Base-by-base conservation (phyloP, 306 rosid genomes). In the Prunus padus region DNA sequence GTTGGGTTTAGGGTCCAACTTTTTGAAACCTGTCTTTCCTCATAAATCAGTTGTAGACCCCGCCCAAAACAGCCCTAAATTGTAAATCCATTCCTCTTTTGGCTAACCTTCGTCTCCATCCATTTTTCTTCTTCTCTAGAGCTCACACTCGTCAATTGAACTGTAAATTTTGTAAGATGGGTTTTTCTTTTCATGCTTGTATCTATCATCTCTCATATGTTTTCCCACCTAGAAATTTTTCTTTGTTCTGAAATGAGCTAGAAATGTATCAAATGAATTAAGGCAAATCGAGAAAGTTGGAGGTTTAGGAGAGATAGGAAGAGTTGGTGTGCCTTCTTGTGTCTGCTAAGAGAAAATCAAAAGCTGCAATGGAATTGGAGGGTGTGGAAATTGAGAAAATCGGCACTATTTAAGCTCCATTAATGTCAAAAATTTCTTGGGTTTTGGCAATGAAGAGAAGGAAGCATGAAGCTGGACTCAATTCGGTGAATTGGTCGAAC, bases 151-250 rank as follows among this genome's bases (percentile, higher is more conserved):
- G 80, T 92, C 99, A 40, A 95, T 89, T 62, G 97, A 89, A 26
- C 90, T 88, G 87, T 96, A 96, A 47, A 92, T 95, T 47, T 88
- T 69, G 56, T 95, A 92, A 16, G 97, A 90, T 3, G 92, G 93
- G 73, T 33, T 85, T 22, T 80, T 69, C 50, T 51, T 19, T 11
- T 77, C 50, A 67, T 33, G 19, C 45, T 19, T 76, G 45, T 70
- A 67, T 33, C 76, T 80, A n/a, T 79, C 75, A 18, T 82, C 86
- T 68, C 77, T 77, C 11, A 3, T 75, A 71, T 71, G 12, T 59
- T 82, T 68, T 84, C 76, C 44, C 61, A 15, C 65, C 76, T 63
- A 61, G 85, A 79, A 94, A 87, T 92, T 45, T 84, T 84, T 59
- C 19, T 19, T 18, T 4, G 67, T 46, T 45, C 18, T 65, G 25